phyloP scores from a whole-genome alignment of 139 green algal species.

The Chlamydomonas sp. region DNA sequence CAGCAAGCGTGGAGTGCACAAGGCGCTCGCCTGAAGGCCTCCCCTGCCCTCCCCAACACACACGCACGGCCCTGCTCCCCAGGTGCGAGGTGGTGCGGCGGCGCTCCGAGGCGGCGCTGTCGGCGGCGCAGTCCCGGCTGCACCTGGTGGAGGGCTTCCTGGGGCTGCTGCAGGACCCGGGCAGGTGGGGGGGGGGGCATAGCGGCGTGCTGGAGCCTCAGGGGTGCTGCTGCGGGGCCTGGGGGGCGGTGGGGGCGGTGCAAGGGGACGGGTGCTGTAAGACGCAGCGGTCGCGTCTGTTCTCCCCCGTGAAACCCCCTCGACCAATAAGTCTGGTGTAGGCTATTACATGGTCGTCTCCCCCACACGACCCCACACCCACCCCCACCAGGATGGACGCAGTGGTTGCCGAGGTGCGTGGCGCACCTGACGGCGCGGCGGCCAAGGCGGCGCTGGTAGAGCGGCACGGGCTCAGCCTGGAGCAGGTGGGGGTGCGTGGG shows the following conservation, averaged over 20 bases:
- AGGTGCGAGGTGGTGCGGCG: conserved; percentile 78
- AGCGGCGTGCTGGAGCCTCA: too few species aligned
- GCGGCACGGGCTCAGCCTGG: conserved; percentile 62
- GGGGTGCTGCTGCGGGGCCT: too few species aligned
- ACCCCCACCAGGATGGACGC: conserved; percentile 67
- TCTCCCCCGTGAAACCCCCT: too few species aligned
- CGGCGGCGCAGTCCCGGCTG: conserved; percentile 67
- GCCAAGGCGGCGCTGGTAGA: conserved; percentile 65
- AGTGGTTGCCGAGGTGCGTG: conserved; percentile 69
- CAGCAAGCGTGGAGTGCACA: not conserved
- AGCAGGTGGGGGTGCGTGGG: conserved; percentile 47
- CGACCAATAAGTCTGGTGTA: too few species aligned
- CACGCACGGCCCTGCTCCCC: not conserved
- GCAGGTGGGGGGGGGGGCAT: too few species aligned
- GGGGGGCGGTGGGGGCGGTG: too few species aligned
- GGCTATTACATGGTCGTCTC: too few species aligned
- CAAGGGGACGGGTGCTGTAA: too few species aligned
- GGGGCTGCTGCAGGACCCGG: conserved; percentile 60
- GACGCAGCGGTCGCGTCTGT: too few species aligned
- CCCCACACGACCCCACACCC: too few species aligned
- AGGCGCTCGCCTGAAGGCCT: too few species aligned
- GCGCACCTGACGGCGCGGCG: conserved; percentile 66
- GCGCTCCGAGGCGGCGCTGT: conserved; percentile 67
- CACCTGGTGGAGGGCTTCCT: conserved; percentile 89
- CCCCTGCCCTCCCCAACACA: too few species aligned